Evolutionary conservation across 2,329 filamentous ascomycete genomes (phyloP), one percentile per base, ranked within the genome.

Genomic region (Cordyceps cateniannulata): DNA sequence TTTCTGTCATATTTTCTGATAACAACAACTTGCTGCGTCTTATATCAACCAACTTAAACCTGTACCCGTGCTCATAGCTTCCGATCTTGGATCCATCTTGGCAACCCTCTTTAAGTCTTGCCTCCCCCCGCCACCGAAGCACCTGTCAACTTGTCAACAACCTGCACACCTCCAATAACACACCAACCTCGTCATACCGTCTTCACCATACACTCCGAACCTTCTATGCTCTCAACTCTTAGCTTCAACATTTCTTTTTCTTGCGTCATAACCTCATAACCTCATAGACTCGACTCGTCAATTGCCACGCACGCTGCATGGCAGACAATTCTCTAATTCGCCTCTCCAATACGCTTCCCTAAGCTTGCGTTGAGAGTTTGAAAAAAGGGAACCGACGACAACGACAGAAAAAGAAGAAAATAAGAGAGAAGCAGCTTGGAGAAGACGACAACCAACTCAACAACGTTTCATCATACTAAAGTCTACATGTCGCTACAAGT

Each of bases 401-500:
- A 7, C 32, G 32, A 35, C 9, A 35, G 32, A 35, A 35, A 35
- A 35, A 35, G 32, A 10, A 35, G 8, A 40, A 6, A 40, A 40
- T 7, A 40, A 40, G 38, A n/a, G n/a, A 20, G 24, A 27, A 14
- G 7, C n/a, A 40, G 16, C 10, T 25, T 40, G 16, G 16, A 52
- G 14, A 53, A 27, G 14, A 24, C 6, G 22, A 10, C 32, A 16
- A 25, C 7, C 42, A 18, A 9, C 55, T 5, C 10, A 42, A 10
- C 3, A 16, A 20, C 20, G 10, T 22, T 29, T 32, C 35, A n/a
- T 8, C 22, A n/a, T 32, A 14, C 16, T 16, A 18, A 24, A 44
- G 20, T 51, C 32, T 53, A 59, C 48, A 59, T 59, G 57, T 51
- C 57, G 42, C 40, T 59, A 16, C 57, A 53, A 52, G 20, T 59